Evolutionary conservation across 345 rosid species (phyloP).

Genomic region (Camelina laxa): DNA sequence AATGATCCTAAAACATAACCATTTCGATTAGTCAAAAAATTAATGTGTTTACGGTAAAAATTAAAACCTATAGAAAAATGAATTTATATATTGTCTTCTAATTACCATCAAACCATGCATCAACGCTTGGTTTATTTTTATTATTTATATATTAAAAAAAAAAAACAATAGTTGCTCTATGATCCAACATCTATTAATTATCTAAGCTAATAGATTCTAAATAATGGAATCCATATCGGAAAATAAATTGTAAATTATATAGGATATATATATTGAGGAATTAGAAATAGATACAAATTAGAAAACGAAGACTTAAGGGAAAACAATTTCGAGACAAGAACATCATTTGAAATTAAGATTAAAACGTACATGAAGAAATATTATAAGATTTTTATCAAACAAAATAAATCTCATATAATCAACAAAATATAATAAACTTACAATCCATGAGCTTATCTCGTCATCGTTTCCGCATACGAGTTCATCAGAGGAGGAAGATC

Average conservation of each 20-base stretch:
- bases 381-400: background rate
- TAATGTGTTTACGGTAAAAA: no score
- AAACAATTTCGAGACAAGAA: background rate
- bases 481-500: conserved; percentile 42
- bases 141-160: background rate
- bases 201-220: background rate
- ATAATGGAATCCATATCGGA: background rate
- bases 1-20: no score
- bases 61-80: no score
- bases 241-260: background rate
- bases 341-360: background rate
- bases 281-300: background rate
- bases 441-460: conserved; percentile 61
- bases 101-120: background rate
- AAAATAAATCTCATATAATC: background rate
- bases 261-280: background rate
- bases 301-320: background rate
- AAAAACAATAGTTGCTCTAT: background rate
- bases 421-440: conserved; percentile 36
- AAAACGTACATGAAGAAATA: background rate
- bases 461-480: conserved; percentile 46
- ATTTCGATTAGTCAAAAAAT: no score
- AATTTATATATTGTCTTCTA: background rate
- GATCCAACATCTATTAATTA: background rate
- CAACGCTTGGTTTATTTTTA: background rate